Conservation (phyloP, 2,329 filamentous ascomycete species). For the Xylaria sp. region DNA sequence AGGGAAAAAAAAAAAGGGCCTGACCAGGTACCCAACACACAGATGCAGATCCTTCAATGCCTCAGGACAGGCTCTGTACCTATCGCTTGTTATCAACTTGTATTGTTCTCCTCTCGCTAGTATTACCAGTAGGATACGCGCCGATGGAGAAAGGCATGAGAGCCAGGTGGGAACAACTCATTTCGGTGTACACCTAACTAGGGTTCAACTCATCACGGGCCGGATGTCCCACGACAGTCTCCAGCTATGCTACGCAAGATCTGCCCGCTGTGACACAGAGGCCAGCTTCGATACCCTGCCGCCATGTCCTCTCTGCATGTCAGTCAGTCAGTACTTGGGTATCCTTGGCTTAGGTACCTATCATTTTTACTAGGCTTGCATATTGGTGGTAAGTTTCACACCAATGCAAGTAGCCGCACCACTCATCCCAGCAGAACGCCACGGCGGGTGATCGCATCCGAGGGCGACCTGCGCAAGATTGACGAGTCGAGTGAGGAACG, state of each 20-base stretch:
- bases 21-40: background rate
- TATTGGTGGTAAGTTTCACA: slow-evolving; percentile 22
- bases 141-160: background rate
- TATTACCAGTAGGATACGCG: background rate
- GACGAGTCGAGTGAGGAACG: slow-evolving; percentile 10
- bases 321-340: background rate
- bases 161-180: background rate
- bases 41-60: slow-evolving; percentile 12
- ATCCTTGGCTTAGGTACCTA: slow-evolving; percentile 3
- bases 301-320: background rate
- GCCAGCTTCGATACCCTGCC: slow-evolving; percentile 6
- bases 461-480: slow-evolving; percentile 35
- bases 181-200: slow-evolving; percentile 12
- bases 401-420: slow-evolving; percentile 45
- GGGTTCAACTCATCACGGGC: slow-evolving; percentile 19
- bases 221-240: slow-evolving; percentile 26
- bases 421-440: slow-evolving; percentile 39
- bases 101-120: slow-evolving; percentile 1
- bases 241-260: slow-evolving; percentile 20
- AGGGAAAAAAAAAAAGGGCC: slow-evolving; percentile 7
- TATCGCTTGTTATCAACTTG: slow-evolving; percentile 9
- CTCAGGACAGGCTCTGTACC: background rate
- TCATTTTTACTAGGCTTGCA: slow-evolving; percentile 21
- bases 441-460: slow-evolving; percentile 39
- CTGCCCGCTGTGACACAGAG: slow-evolving; percentile 17